Evolutionary conservation across 2,329 filamentous ascomycete species (phyloP).

Genomic region (Gyromitra esculenta): DNA sequence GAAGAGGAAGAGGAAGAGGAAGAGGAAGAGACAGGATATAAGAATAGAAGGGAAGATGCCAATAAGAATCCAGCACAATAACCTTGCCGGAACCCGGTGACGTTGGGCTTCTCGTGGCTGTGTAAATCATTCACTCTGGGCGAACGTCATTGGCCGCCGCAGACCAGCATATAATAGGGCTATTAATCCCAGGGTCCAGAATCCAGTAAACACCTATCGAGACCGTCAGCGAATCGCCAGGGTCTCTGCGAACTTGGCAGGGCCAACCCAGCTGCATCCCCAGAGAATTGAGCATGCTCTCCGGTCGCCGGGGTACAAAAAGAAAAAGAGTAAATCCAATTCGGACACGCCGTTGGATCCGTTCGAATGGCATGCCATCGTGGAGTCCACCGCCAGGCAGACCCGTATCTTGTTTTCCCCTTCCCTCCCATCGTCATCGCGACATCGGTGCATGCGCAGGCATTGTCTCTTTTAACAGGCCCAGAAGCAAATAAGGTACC

Average conservation of each 20-base stretch:
- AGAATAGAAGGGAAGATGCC: neutral
- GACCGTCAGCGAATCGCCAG: neutral
- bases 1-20: neutral
- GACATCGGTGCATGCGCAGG: neutral
- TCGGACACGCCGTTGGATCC: neutral
- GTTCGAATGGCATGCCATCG: neutral
- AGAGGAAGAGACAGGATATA: neutral
- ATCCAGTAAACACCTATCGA: too few relatives aligned
- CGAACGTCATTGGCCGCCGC: constrained; percentile 2
- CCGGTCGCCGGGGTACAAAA: neutral
- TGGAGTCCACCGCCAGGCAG: neutral
- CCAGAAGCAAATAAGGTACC: neutral
- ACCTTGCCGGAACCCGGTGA: too few relatives aligned
- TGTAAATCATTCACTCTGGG: neutral
- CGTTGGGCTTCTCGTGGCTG: neutral
- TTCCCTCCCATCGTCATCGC: neutral
- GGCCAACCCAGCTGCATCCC: neutral
- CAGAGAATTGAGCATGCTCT: neutral
- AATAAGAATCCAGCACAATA: too few relatives aligned
- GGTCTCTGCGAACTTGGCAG: neutral
- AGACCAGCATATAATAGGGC: too few relatives aligned
- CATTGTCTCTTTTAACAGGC: neutral
- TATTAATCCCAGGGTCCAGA: neutral
- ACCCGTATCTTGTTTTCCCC: neutral
- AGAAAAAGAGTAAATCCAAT: neutral